Percentiles rank a stretch among this genome's conserved stretches.
Evolutionary conservation across 75 land plant species (phyloP).

Genomic region (Ceratopteris richardii): DNA sequence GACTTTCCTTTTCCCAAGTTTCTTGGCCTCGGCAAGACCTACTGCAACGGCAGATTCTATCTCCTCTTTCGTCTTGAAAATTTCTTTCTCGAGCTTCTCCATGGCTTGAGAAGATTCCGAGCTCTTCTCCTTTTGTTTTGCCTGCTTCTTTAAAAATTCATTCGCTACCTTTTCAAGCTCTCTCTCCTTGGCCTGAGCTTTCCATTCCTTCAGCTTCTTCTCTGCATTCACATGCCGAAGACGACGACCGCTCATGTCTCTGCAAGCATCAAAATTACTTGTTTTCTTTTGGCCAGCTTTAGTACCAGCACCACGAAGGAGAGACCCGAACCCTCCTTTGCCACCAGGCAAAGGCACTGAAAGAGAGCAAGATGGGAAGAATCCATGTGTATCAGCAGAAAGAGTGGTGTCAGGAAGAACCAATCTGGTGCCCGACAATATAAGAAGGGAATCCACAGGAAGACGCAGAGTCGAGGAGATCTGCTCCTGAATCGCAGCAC

Average conservation of each 20-base stretch:
- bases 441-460: slow-evolving; percentile 9
- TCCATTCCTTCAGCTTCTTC: slow-evolving; percentile 93
- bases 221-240: slow-evolving; percentile 96
- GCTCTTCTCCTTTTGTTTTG: slow-evolving; percentile 41
- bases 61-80: slow-evolving; percentile 40
- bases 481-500: not conserved
- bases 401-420: not conserved
- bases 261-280: slow-evolving; percentile 90
- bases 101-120: slow-evolving; percentile 42
- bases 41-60: slow-evolving; percentile 34
- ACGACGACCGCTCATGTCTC: slow-evolving; percentile 95
- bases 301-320: slow-evolving; percentile 87
- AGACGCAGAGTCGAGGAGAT: slow-evolving; percentile 8
- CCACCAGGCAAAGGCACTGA: slow-evolving; percentile 65
- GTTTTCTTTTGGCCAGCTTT: slow-evolving; percentile 99
- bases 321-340: slow-evolving; percentile 97
- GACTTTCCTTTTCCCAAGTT: slow-evolving; percentile 16
- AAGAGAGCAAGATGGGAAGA: slow-evolving; percentile 38
- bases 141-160: slow-evolving; percentile 76
- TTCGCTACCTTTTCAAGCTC: slow-evolving; percentile 73
- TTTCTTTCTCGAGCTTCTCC: slow-evolving; percentile 53
- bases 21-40: slow-evolving; percentile 12
- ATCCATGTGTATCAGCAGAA: slow-evolving; percentile 4
- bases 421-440: slow-evolving; percentile 13
- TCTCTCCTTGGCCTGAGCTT: slow-evolving; percentile 67